Evolutionary conservation across 2,329 filamentous ascomycete species (phyloP).

Genomic region (Tolypocladium album): DNA sequence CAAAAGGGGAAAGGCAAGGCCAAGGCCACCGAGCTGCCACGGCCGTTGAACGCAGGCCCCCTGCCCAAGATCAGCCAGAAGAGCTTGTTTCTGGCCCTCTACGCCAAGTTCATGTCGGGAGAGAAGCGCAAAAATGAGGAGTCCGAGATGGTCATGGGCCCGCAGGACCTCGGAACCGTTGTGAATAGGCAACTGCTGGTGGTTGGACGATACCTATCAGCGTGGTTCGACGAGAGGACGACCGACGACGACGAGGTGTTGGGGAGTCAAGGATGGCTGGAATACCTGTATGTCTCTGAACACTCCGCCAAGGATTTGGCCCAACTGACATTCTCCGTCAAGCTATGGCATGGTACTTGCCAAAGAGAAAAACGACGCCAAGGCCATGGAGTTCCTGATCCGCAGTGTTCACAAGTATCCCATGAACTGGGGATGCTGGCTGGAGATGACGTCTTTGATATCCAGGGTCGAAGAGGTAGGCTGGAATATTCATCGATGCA

Average conservation of each 20-base stretch:
- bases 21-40: slow-evolving; percentile 13
- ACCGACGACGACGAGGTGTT: slow-evolving; percentile 46
- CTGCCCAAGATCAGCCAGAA: slow-evolving; percentile 69
- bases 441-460: slow-evolving; percentile 77
- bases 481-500: slow-evolving; percentile 5
- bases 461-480: slow-evolving; percentile 71
- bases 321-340: not conserved
- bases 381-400: slow-evolving; percentile 79
- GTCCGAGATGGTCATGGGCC: slow-evolving; percentile 92
- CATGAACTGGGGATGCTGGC: slow-evolving; percentile 97
- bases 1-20: slow-evolving; percentile 54
- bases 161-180: slow-evolving; percentile 75
- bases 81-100: slow-evolving; percentile 82
- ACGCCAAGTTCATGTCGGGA: slow-evolving; percentile 84
- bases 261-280: slow-evolving; percentile 81
- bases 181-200: slow-evolving; percentile 74
- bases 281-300: slow-evolving; percentile 51
- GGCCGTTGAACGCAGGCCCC: slow-evolving; percentile 11
- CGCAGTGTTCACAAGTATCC: slow-evolving; percentile 80
- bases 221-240: slow-evolving; percentile 64
- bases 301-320: not conserved
- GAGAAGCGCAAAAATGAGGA: slow-evolving; percentile 97
- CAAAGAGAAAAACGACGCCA: slow-evolving; percentile 80
- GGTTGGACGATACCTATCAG: slow-evolving; percentile 65
- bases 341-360: slow-evolving; percentile 81